These are phyloP conservation scores for Boeremia exigua DNA, from an alignment of 2,329 filamentous ascomycete species.

Conservation along the genomic window DNA sequence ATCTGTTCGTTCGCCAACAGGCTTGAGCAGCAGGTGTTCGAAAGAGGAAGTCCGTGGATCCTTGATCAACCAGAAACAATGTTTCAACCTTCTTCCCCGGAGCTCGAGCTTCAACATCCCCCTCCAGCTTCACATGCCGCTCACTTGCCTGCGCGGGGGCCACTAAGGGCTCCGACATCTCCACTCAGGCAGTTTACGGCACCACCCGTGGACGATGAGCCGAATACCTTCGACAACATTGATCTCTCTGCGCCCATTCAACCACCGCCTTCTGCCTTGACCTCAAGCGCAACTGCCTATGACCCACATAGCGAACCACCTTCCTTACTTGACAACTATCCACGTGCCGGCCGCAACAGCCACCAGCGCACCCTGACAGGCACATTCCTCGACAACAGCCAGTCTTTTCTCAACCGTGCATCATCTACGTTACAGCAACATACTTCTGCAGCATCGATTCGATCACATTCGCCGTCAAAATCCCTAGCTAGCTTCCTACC, in stretches of 20 bases:
- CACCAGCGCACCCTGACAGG: conserved; percentile 46
- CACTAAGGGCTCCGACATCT: conserved; percentile 20
- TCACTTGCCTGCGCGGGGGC: conserved; percentile 37
- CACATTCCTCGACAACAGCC: conserved; percentile 47
- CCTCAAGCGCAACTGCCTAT: conserved; percentile 40
- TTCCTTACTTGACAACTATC: conserved; percentile 38
- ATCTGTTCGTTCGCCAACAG: conserved; percentile 23
- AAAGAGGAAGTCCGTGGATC: conserved; percentile 31
- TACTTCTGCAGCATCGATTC: conserved; percentile 46
- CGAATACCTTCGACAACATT: conserved; percentile 41
- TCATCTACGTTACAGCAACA: conserved; percentile 47
- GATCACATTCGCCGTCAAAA: conserved; percentile 46
- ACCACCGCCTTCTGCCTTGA: conserved; percentile 45
- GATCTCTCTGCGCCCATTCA: conserved; percentile 39
- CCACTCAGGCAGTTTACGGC: conserved; percentile 34
- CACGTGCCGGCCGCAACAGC: conserved; percentile 24
- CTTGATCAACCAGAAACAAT: conserved; percentile 24
- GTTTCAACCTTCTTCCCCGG: conserved; percentile 28
- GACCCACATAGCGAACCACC: conserved; percentile 38
- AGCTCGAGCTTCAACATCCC: conserved; percentile 30
- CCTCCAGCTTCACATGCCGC: conserved; percentile 39
- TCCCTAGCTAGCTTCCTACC: conserved; percentile 50
- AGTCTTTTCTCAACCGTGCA: conserved; percentile 36
- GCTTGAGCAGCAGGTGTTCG: conserved; percentile 21
- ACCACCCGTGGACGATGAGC: conserved; percentile 26